These are phyloP conservation scores for Hyaloraphidium curvatum DNA, from an alignment of 192 early-diverging fungal species.

Conservation along the genomic window DNA sequence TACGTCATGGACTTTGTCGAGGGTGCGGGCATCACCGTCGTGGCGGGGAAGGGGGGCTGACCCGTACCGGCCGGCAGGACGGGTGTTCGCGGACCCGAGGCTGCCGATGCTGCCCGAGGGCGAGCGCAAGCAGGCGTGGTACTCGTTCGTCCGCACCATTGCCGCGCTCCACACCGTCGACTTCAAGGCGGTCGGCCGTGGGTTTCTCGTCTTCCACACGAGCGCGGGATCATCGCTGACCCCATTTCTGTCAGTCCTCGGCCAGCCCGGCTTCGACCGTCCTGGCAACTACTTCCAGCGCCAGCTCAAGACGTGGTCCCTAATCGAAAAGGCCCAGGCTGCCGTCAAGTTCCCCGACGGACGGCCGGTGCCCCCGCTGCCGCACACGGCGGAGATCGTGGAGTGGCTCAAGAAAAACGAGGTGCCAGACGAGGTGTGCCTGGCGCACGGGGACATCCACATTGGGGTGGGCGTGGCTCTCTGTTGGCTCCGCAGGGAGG, in stretches of 20 bases:
- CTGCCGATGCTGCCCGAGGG: background rate
- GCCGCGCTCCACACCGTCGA: background rate
- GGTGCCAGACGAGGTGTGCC: slow-evolving; percentile 50
- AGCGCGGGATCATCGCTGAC: too few species aligned
- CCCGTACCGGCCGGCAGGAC: too few species aligned
- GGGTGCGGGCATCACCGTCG: too few species aligned
- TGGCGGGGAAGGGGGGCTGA: too few species aligned
- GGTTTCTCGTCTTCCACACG: too few species aligned
- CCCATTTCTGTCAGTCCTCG: too few species aligned
- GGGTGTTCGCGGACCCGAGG: background rate
- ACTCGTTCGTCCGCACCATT: background rate
- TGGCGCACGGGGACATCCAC: slow-evolving; percentile 89
- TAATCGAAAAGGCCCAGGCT: background rate
- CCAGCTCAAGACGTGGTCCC: slow-evolving; percentile 1
- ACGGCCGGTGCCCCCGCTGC: background rate
- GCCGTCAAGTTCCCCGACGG: background rate
- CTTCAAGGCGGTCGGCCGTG: background rate
- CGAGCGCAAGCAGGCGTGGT: background rate
- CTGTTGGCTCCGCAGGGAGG: too few species aligned
- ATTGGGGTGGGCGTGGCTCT: too few species aligned
- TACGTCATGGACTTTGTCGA: background rate
- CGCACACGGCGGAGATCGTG: slow-evolving; percentile 26
- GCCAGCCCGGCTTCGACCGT: background rate
- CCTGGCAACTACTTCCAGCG: background rate
- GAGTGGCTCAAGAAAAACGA: slow-evolving; percentile 55